Conservation (phyloP, 106 monocot species). For the Allium cepa region DNA sequence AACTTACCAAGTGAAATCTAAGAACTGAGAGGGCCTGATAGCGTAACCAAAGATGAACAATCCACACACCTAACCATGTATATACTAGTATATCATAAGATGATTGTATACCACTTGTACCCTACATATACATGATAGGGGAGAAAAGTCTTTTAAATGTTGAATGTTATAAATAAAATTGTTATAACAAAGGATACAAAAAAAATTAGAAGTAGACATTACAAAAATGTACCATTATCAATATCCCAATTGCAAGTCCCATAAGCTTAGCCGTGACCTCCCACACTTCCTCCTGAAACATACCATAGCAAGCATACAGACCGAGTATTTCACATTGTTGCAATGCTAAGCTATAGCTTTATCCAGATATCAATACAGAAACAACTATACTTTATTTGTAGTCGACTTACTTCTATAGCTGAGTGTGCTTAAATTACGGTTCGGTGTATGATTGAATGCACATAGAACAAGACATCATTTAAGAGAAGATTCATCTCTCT, state of each 20-base stretch:
- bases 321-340: background rate
- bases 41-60: slow-evolving; percentile 82
- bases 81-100: slow-evolving; percentile 46
- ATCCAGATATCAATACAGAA: background rate
- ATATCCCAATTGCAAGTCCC: slow-evolving; percentile 81
- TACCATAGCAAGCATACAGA: background rate
- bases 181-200: background rate
- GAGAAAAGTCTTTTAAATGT: background rate
- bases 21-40: slow-evolving; percentile 80
- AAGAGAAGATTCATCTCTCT: no score
- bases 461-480: no score
- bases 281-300: slow-evolving; percentile 96
- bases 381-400: no score
- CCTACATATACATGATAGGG: slow-evolving; percentile 28
- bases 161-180: slow-evolving; percentile 6
- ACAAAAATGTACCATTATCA: slow-evolving; percentile 52
- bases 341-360: background rate
- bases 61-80: slow-evolving; percentile 65
- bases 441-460: no score
- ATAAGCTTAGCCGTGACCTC: slow-evolving; percentile 88
- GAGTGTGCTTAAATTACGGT: no score
- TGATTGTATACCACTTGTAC: slow-evolving; percentile 45
- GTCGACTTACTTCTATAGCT: no score
- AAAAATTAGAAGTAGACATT: slow-evolving; percentile 1
- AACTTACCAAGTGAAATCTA: slow-evolving; percentile 75